phyloP scores from a whole-genome alignment of 1,284 basidiomycete species.

The Volvariella surrecta region DNA sequence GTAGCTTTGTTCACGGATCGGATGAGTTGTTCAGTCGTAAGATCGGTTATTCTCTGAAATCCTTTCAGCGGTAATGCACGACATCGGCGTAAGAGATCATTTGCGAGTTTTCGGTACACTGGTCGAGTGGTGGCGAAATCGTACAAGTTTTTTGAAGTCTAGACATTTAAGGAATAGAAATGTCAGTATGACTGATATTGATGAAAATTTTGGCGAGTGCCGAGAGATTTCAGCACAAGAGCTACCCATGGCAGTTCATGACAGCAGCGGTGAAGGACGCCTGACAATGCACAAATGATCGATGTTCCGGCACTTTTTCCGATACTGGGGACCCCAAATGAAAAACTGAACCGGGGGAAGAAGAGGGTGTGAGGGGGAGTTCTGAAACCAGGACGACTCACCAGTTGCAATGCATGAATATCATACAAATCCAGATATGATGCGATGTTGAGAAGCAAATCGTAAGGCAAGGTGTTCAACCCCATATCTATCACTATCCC shows the following conservation, averaged over 20 bases:
- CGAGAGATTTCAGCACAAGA: too few relatives aligned
- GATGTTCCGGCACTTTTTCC: too few relatives aligned
- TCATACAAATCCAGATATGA: constrained; percentile 49
- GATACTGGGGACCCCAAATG: neutral
- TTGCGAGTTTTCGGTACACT: constrained; percentile 56
- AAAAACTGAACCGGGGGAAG: neutral
- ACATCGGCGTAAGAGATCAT: constrained; percentile 50
- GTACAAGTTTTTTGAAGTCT: constrained; percentile 55
- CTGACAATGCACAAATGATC: neutral
- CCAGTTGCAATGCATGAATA: constrained; percentile 47
- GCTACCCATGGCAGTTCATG: too few relatives aligned
- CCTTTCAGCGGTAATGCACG: constrained; percentile 59
- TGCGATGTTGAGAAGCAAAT: constrained; percentile 59
- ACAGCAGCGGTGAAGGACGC: neutral
- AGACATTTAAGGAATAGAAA: constrained; percentile 1
- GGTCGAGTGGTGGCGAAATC: constrained; percentile 53
- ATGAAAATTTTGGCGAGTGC: too few relatives aligned
- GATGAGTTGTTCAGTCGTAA: constrained; percentile 49
- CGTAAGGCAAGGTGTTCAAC: constrained; percentile 51
- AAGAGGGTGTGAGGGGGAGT: too few relatives aligned
- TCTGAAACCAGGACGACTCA: constrained; percentile 34
- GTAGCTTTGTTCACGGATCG: constrained; percentile 52
- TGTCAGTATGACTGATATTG: too few relatives aligned
- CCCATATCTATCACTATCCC: constrained; percentile 15
- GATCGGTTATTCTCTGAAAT: constrained; percentile 56